These are phyloP conservation scores for Penicillium sp. DNA, from an alignment of 2,329 filamentous ascomycete genomes.

Conservation along the genomic window DNA sequence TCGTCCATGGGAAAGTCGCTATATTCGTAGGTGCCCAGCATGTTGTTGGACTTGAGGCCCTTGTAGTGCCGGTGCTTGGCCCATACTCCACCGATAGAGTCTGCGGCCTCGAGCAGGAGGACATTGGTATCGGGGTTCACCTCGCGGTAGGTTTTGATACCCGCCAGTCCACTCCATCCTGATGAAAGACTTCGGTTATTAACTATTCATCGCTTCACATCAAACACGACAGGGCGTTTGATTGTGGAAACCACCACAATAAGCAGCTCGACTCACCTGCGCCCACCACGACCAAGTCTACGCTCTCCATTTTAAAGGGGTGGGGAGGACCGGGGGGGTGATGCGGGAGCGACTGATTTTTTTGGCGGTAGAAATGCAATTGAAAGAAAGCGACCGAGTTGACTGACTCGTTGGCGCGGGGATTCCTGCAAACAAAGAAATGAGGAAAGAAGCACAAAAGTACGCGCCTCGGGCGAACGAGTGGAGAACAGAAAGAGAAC, in stretches of 20 bases:
- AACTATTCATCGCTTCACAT: background rate
- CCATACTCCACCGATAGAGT: constrained; percentile 70
- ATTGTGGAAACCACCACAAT: background rate
- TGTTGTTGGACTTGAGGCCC: constrained; percentile 72
- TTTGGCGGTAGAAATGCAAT: too few species aligned
- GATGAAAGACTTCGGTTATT: constrained; percentile 31
- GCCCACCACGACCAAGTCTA: constrained; percentile 35
- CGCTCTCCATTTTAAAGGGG: constrained; percentile 23
- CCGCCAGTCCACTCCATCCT: constrained; percentile 60
- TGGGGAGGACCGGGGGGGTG: background rate
- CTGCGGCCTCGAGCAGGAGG: constrained; percentile 59
- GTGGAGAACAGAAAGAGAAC: background rate
- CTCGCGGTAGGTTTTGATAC: constrained; percentile 63
- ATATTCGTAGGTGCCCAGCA: constrained; percentile 71
- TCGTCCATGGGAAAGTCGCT: constrained; percentile 71
- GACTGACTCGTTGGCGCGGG: background rate
- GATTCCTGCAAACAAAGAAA: background rate
- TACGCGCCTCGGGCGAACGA: too few species aligned
- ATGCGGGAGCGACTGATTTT: background rate
- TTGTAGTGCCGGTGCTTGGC: constrained; percentile 65
- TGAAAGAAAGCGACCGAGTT: background rate
- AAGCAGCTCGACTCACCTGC: constrained; percentile 22
- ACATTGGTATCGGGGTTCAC: constrained; percentile 60
- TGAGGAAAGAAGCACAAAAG: background rate
- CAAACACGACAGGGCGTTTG: background rate